Evolutionary conservation across 2,329 filamentous ascomycete species (phyloP).

Genomic region (Fusarium euwallaceae): DNA sequence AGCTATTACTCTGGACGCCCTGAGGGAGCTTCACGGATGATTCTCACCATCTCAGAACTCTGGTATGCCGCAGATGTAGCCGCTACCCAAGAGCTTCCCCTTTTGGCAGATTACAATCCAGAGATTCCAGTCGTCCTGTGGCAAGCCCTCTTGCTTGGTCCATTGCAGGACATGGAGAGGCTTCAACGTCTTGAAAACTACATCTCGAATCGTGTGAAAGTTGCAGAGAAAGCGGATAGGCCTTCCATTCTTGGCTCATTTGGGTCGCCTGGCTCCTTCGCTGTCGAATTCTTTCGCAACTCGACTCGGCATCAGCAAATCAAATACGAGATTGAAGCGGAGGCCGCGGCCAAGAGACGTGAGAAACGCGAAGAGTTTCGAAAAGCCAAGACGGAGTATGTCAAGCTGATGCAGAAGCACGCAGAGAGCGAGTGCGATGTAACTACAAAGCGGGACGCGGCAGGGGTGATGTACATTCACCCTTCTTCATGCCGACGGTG

Average conservation of each 20-base stretch:
- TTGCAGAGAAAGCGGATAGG: not conserved
- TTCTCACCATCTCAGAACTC: constrained; percentile 68
- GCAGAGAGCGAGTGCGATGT: too few relatives aligned
- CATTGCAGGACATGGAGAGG: constrained; percentile 58
- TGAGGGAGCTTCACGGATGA: constrained; percentile 64
- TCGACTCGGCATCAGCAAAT: constrained; percentile 53
- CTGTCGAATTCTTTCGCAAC: constrained; percentile 22
- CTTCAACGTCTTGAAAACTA: constrained; percentile 62
- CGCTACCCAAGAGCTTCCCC: constrained; percentile 50
- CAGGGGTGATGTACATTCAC: too few relatives aligned
- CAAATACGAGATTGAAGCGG: constrained; percentile 52
- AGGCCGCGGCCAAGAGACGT: too few relatives aligned
- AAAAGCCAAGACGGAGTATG: too few relatives aligned
- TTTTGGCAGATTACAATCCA: constrained; percentile 62
- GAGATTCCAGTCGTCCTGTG: constrained; percentile 57
- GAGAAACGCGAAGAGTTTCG: too few relatives aligned
- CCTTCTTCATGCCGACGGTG: too few relatives aligned
- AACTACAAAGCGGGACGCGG: too few relatives aligned
- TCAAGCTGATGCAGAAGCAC: too few relatives aligned
- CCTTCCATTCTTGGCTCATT: constrained; percentile 36
- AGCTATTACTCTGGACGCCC: constrained; percentile 50
- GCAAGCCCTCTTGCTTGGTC: constrained; percentile 61
- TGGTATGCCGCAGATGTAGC: constrained; percentile 70
- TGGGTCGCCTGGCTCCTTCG: constrained; percentile 31
- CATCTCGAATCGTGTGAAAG: not conserved